A percentile compares a stretch with the other conserved stretches of the same genome.
These are phyloP conservation scores for Torulaspora franciscae DNA, from an alignment of 805 yeast species.

Conservation along the genomic window DNA sequence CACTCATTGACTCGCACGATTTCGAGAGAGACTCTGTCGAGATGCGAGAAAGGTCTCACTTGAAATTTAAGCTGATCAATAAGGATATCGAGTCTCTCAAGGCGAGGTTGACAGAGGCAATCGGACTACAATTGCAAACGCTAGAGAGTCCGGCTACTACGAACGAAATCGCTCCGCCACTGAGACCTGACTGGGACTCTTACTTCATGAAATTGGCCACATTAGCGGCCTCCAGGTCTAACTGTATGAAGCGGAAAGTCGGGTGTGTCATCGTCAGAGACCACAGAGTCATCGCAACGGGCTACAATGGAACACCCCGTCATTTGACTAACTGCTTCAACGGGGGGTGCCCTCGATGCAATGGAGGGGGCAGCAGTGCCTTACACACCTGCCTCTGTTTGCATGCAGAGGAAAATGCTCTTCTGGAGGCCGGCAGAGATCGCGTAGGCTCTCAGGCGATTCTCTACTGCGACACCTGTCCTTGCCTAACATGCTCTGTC, in stretches of 20 bases:
- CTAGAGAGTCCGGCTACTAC: conserved; percentile 14
- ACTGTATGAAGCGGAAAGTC: conserved; percentile 95
- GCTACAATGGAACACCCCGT: conserved; percentile 96
- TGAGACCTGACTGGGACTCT: conserved; percentile 90
- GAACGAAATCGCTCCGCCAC: conserved; percentile 27
- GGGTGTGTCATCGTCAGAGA: conserved; percentile 93
- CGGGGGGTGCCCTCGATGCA: conserved; percentile 93
- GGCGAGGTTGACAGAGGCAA: conserved; percentile 11
- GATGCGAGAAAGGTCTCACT: conserved; percentile 26
- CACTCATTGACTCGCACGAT: conserved; percentile 30
- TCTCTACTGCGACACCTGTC: conserved; percentile 93
- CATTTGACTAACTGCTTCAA: conserved; percentile 83
- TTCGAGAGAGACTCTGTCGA: conserved; percentile 16
- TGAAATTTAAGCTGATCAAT: conserved; percentile 20
- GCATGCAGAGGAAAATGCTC: conserved; percentile 97
- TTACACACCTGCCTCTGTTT: conserved; percentile 84
- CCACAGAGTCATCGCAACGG: conserved; percentile 86
- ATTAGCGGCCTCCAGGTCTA: conserved; percentile 85
- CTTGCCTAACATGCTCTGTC: conserved; percentile 92
- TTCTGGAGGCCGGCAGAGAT: conserved; percentile 89
- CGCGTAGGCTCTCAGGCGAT: conserved; percentile 60
- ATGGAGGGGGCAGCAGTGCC: conserved; percentile 61
- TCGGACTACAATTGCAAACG: conserved; percentile 15
- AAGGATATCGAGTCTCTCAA: conserved; percentile 5
- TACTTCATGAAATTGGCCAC: conserved; percentile 93